Evolutionary conservation across 2,329 filamentous ascomycete genomes (phyloP).

Genomic region (Tricladium varicosporioides): DNA sequence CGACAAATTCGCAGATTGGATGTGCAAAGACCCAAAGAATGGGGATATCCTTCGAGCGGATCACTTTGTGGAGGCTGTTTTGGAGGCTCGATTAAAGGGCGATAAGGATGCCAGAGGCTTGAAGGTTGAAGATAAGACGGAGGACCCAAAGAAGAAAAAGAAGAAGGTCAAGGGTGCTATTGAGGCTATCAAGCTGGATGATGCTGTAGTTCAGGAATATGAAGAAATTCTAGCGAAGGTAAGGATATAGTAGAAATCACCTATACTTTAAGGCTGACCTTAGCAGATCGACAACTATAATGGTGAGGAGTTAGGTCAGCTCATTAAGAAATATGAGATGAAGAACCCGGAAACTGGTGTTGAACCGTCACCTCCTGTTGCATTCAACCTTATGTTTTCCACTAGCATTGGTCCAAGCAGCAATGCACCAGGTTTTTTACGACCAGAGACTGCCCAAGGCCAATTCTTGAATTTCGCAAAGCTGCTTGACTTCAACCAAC

Average conservation of each 20-base stretch:
- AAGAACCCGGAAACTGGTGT: constrained; percentile 80
- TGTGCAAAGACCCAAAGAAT: constrained; percentile 98
- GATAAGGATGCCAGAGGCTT: constrained; percentile 90
- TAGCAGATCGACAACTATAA: constrained; percentile 85
- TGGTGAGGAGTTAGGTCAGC: constrained; percentile 77
- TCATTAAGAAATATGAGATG: constrained; percentile 91
- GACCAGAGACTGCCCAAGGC: constrained; percentile 94
- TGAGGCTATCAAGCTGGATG: constrained; percentile 81
- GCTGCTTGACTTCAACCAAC: constrained; percentile 93
- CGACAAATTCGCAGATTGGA: constrained; percentile 93
- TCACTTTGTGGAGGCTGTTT: constrained; percentile 91
- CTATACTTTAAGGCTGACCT: constrained; percentile 14
- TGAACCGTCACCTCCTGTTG: constrained; percentile 74
- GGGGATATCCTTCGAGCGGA: constrained; percentile 96
- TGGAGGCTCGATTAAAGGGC: constrained; percentile 82
- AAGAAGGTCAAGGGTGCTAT: constrained; percentile 79
- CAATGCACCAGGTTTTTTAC: constrained; percentile 79
- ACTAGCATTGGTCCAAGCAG: constrained; percentile 91
- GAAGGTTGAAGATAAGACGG: constrained; percentile 74
- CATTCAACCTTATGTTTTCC: constrained; percentile 99
- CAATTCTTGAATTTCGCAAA: constrained; percentile 98
- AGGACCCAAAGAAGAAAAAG: constrained; percentile 72
- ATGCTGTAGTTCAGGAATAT: constrained; percentile 83
- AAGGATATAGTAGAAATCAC: constrained; percentile 4
- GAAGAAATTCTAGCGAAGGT: constrained; percentile 80